A percentile compares a stretch with the other conserved stretches of the same genome.
Conservation (phyloP, 768 basidiomycete genomes). For the Lentinula lateritia region DNA sequence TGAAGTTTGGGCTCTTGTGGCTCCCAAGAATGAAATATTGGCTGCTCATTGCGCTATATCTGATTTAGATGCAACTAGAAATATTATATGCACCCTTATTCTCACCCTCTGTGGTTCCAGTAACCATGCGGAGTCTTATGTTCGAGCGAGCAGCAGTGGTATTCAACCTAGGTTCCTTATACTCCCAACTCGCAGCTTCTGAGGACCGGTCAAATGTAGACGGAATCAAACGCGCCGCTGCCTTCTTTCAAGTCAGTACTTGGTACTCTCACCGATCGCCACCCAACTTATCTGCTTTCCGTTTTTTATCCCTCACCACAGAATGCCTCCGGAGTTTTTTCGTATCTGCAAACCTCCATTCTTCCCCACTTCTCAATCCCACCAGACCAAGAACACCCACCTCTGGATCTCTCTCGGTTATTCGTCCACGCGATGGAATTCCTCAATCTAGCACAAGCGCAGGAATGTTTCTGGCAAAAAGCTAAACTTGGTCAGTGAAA, state of each 20-base stretch:
- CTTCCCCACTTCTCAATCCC: slow-evolving; percentile 46
- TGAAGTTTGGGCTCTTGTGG: neutral
- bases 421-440: slow-evolving; percentile 62
- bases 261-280: neutral
- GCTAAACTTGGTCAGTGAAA: slow-evolving; percentile 66
- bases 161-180: slow-evolving; percentile 86
- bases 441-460: slow-evolving; percentile 89
- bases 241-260: slow-evolving; percentile 57
- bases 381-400: slow-evolving; percentile 45
- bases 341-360: slow-evolving; percentile 49
- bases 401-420: slow-evolving; percentile 59
- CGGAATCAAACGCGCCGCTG: slow-evolving; percentile 79
- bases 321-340: slow-evolving; percentile 72
- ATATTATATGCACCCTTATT: slow-evolving; percentile 76
- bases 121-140: slow-evolving; percentile 65
- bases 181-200: slow-evolving; percentile 68
- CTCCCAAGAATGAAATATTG: neutral
- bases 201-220: slow-evolving; percentile 68
- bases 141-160: slow-evolving; percentile 78
- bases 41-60: neutral
- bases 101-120: slow-evolving; percentile 45
- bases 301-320: slow-evolving; percentile 15
- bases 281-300: neutral
- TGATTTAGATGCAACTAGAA: slow-evolving; percentile 59
- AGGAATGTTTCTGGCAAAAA: slow-evolving; percentile 95